Percentiles rank a stretch among this genome's conserved stretches.
Conservation (phyloP, 2,329 filamentous ascomycete species). For the Incumbomyces delicatus region DNA sequence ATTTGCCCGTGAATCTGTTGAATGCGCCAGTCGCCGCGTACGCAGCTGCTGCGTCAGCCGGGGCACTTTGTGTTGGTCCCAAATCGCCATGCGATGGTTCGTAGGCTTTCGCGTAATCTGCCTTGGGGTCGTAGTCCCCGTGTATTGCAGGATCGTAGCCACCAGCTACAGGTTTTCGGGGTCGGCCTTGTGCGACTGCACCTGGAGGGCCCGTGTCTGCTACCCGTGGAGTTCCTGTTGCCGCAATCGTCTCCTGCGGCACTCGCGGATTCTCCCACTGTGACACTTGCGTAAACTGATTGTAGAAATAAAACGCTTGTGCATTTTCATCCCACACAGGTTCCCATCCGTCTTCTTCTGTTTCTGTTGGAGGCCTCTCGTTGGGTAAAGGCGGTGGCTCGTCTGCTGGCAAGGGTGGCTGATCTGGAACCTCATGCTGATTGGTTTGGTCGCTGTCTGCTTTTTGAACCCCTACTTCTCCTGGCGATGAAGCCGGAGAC, state of each 20-base stretch:
- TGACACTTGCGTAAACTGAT: slow-evolving; percentile 62
- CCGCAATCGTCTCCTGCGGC: slow-evolving; percentile 31
- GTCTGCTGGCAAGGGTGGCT: slow-evolving; percentile 33
- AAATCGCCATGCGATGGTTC: slow-evolving; percentile 24
- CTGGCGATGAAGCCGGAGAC: too few relatives aligned
- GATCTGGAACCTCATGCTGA: slow-evolving; percentile 1
- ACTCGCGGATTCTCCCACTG: slow-evolving; percentile 86
- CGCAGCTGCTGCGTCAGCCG: slow-evolving; percentile 35
- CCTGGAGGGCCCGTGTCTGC: slow-evolving; percentile 72
- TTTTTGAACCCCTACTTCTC: too few relatives aligned
- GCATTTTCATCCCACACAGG: slow-evolving; percentile 62
- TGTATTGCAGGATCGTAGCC: slow-evolving; percentile 96
- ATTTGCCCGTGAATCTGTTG: slow-evolving; percentile 81
- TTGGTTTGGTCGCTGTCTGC: slow-evolving; percentile 4
- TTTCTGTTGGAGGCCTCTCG: slow-evolving; percentile 39
- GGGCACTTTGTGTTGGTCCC: slow-evolving; percentile 23
- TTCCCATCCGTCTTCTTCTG: slow-evolving; percentile 64
- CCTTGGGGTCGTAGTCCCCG: slow-evolving; percentile 89
- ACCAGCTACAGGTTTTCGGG: slow-evolving; percentile 41
- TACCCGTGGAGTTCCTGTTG: slow-evolving; percentile 36
- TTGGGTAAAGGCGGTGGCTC: slow-evolving; percentile 42
- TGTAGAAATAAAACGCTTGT: slow-evolving; percentile 73
- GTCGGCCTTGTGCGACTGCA: slow-evolving; percentile 28
- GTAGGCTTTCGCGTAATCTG: slow-evolving; percentile 71
- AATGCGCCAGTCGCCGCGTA: slow-evolving; percentile 68